These are phyloP conservation scores for Boletus reticulatus DNA, from an alignment of 768 basidiomycete genomes.

Conservation along the genomic window DNA sequence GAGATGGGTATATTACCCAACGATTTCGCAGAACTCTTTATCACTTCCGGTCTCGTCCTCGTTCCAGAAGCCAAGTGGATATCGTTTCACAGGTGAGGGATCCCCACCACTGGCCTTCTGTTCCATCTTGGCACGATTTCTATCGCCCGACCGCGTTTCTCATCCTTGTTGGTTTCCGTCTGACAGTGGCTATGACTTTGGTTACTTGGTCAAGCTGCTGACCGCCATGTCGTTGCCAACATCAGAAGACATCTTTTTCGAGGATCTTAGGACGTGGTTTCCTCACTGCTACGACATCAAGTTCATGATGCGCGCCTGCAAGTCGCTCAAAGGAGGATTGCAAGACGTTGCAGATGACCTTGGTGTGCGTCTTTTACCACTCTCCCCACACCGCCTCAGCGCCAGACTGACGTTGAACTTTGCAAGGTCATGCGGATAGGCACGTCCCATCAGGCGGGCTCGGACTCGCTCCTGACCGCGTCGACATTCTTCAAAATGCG, in stretches of 20 bases:
- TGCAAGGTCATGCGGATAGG: constrained; percentile 88
- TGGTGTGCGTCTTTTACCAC: constrained; percentile 56
- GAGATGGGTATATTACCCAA: constrained; percentile 90
- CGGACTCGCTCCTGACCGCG: constrained; percentile 92
- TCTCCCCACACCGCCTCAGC: not conserved
- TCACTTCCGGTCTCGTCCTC: constrained; percentile 92
- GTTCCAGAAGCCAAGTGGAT: constrained; percentile 91
- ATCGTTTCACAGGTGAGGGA: constrained; percentile 89
- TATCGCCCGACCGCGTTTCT: not conserved
- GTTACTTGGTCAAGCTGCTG: constrained; percentile 94
- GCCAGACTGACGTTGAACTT: not conserved
- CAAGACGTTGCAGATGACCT: constrained; percentile 97
- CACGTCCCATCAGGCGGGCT: constrained; percentile 92
- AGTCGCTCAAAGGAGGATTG: constrained; percentile 79
- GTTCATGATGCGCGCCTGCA: constrained; percentile 87
- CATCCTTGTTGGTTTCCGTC: not conserved
- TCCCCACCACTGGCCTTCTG: not conserved
- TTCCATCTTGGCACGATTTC: not conserved
- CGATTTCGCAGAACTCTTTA: constrained; percentile 95
- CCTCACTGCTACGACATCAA: constrained; percentile 98
- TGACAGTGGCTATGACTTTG: constrained; percentile 95
- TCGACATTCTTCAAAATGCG: constrained; percentile 97
- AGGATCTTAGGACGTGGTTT: constrained; percentile 87
- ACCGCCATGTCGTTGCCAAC: constrained; percentile 83
- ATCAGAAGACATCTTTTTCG: constrained; percentile 88